These are phyloP conservation scores for Xylaria curta DNA, from an alignment of 495 filamentous ascomycete genomes.

Conservation along the genomic window DNA sequence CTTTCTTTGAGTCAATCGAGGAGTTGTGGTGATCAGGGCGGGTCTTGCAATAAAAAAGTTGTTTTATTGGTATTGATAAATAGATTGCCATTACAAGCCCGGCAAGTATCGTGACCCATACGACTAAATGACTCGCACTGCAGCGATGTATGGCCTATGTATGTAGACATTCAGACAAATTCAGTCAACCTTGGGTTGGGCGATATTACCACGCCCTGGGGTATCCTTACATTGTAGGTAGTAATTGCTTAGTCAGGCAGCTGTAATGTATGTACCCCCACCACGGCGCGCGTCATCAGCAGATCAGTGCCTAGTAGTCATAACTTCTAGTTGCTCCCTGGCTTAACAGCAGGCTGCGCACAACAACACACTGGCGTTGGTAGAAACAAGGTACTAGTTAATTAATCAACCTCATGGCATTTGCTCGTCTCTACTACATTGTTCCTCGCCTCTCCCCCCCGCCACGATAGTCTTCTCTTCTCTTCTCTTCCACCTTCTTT, in stretches of 20 bases:
- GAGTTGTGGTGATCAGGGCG: conserved; percentile 33
- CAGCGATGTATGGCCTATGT: too few relatives aligned
- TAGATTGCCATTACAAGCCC: conserved; percentile 14
- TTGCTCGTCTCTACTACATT: neutral
- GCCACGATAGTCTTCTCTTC: neutral
- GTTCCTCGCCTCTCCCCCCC: neutral
- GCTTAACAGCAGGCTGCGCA: neutral
- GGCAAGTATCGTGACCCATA: neutral
- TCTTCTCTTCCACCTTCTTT: neutral
- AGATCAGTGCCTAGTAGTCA: conserved; percentile 38
- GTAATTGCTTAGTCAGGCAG: neutral
- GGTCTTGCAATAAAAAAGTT: conserved; percentile 40
- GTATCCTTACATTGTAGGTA: too few relatives aligned
- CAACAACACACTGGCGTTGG: neutral
- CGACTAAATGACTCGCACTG: neutral
- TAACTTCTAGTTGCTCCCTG: neutral
- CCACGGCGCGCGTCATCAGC: conserved; percentile 42
- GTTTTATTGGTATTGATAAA: conserved; percentile 26
- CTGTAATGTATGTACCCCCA: conserved; percentile 2
- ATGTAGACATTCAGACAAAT: too few relatives aligned
- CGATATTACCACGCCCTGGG: too few relatives aligned
- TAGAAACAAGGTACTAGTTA: neutral
- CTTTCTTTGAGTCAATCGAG: conserved; percentile 27
- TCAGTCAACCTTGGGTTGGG: too few relatives aligned
- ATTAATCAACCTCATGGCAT: neutral